These are phyloP conservation scores for Epichloe brachyelytri DNA, from an alignment of 2,329 filamentous ascomycete species.

Conservation along the genomic window DNA sequence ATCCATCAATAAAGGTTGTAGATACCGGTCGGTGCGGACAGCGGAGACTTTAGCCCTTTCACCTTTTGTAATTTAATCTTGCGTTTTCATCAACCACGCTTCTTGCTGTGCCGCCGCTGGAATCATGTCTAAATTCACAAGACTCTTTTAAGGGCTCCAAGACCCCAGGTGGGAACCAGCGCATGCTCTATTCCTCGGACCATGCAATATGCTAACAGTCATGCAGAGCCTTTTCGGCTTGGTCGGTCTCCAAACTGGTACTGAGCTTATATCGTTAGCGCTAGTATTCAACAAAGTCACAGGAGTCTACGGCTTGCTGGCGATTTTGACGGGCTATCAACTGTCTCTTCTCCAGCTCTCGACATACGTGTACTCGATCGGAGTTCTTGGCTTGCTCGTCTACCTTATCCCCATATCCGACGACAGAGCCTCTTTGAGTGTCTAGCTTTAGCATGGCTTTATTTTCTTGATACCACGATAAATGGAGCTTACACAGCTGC, in stretches of 20 bases:
- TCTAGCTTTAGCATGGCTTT: constrained; percentile 72
- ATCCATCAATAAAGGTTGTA: too few relatives aligned
- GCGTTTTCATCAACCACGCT: background rate
- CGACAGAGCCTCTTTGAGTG: constrained; percentile 66
- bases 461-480: constrained; percentile 67
- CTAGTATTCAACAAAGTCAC: constrained; percentile 87
- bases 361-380: constrained; percentile 81
- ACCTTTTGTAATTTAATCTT: background rate
- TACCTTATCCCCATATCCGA: constrained; percentile 67
- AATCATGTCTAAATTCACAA: constrained; percentile 24
- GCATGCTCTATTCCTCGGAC: background rate
- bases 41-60: background rate
- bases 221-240: constrained; percentile 69
- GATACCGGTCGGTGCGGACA: background rate
- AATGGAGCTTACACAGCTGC: constrained; percentile 71
- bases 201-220: constrained; percentile 6
- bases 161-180: constrained; percentile 23
- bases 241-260: constrained; percentile 75
- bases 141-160: constrained; percentile 26
- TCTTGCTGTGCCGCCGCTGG: background rate
- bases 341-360: constrained; percentile 74
- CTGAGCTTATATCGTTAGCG: constrained; percentile 70
- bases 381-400: constrained; percentile 53
- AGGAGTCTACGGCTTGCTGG: constrained; percentile 79
- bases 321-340: constrained; percentile 73